Evolutionary conservation across 345 rosid species (phyloP).

Genomic region (Lenwebbia sp.): DNA sequence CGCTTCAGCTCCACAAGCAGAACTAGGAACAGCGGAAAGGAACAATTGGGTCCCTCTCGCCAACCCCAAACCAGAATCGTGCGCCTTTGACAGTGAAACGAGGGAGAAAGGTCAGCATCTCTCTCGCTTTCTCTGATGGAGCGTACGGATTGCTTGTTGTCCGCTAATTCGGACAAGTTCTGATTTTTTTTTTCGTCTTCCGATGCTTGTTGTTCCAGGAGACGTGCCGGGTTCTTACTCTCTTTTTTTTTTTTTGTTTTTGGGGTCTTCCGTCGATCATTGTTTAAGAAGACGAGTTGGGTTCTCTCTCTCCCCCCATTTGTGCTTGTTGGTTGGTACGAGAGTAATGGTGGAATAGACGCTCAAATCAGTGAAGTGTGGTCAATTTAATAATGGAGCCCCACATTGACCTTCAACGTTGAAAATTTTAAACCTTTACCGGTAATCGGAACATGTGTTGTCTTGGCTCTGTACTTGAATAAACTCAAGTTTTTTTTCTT

Average conservation of each 20-base stretch:
- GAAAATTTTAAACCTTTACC: not conserved
- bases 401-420: not conserved
- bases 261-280: not conserved
- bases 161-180: not conserved
- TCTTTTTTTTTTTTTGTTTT: not conserved
- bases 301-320: not conserved
- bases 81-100: not conserved
- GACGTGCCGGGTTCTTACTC: not conserved
- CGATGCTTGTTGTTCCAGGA: not conserved
- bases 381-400: not conserved
- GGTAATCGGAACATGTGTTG: not conserved
- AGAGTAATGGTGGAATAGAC: not conserved
- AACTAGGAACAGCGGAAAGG: not conserved
- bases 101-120: not conserved
- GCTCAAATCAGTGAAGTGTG: not conserved
- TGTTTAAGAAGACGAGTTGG: not conserved
- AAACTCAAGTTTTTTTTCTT: not conserved
- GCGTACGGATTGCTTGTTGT: not conserved
- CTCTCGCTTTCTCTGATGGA: not conserved
- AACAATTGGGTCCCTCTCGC: not conserved
- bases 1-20: not conserved
- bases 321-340: not conserved
- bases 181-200: not conserved
- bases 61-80: not conserved
- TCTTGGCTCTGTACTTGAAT: not conserved